Conservation (phyloP, 257 asterid species). For the Penstemon barbatus region DNA sequence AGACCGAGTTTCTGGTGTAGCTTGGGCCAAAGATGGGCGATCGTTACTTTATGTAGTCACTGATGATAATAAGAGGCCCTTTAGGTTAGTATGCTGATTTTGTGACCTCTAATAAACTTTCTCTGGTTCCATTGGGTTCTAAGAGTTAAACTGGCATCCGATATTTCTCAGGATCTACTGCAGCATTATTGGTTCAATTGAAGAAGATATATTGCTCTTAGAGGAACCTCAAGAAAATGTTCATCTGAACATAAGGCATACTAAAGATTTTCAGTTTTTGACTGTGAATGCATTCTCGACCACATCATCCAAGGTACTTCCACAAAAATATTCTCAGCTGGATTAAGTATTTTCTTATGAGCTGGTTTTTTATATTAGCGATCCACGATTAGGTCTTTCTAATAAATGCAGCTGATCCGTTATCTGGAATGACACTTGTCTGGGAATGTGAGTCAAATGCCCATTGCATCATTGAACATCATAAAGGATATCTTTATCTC, state of each 20-base stretch:
- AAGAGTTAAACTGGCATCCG: slow-evolving; percentile 24
- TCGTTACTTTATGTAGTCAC: slow-evolving; percentile 81
- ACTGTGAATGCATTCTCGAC: slow-evolving; percentile 64
- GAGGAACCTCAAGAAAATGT: slow-evolving; percentile 77
- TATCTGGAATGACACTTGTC: slow-evolving; percentile 70
- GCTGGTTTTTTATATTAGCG: slow-evolving; percentile 32
- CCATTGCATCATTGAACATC: slow-evolving; percentile 92
- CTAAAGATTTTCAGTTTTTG: slow-evolving; percentile 77
- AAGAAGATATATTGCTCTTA: slow-evolving; percentile 61
- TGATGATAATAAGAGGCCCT: slow-evolving; percentile 79
- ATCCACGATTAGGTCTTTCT: slow-evolving; percentile 75
- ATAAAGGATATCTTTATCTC: slow-evolving; percentile 86
- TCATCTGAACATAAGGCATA: slow-evolving; percentile 62
- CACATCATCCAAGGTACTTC: slow-evolving; percentile 78
- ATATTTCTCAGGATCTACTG: slow-evolving; percentile 68
- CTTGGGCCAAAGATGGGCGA: slow-evolving; percentile 93
- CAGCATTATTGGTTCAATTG: slow-evolving; percentile 69
- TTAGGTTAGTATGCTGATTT: slow-evolving; percentile 53
- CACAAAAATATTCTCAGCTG: slow-evolving; percentile 22
- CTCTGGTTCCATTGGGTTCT: slow-evolving; percentile 22
- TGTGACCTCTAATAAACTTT: background rate
- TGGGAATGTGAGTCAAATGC: slow-evolving; percentile 79
- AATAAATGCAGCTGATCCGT: slow-evolving; percentile 91
- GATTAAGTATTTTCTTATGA: slow-evolving; percentile 24
- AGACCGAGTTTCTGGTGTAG: slow-evolving; percentile 72